A percentile compares a stretch with the other conserved stretches of the same genome.
These are phyloP conservation scores for Penicillium concentricum DNA, from an alignment of 2,329 filamentous ascomycete genomes.

Conservation along the genomic window DNA sequence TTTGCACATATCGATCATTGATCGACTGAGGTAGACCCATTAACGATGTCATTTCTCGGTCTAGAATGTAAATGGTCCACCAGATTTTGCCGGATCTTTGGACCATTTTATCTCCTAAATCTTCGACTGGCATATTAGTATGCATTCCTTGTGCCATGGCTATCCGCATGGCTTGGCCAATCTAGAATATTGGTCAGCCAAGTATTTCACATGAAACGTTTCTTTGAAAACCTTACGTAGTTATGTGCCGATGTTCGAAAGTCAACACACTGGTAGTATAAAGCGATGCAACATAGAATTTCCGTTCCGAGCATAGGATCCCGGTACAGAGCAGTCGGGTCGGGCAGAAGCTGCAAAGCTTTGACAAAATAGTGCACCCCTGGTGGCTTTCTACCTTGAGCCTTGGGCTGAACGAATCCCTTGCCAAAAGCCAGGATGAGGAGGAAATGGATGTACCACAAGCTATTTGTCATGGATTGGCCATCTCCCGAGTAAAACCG, in stretches of 20 bases:
- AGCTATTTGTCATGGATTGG: conserved; percentile 23
- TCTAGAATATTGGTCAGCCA: conserved; percentile 43
- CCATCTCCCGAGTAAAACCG: conserved; percentile 41
- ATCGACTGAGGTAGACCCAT: conserved; percentile 55
- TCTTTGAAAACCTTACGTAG: conserved; percentile 45
- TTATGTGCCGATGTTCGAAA: conserved; percentile 51
- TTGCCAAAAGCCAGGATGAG: conserved; percentile 57
- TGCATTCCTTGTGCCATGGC: conserved; percentile 55
- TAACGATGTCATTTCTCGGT: conserved; percentile 55
- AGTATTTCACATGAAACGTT: conserved; percentile 45
- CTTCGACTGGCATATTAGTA: conserved; percentile 51
- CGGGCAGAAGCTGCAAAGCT: conserved; percentile 47
- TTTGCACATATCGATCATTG: conserved; percentile 53
- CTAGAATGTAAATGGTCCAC: conserved; percentile 58
- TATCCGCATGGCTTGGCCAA: conserved; percentile 56
- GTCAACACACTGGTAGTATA: conserved; percentile 55
- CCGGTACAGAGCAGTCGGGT: conserved; percentile 40
- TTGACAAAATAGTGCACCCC: conserved; percentile 49
- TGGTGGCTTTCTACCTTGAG: conserved; percentile 40
- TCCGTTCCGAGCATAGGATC: conserved; percentile 51
- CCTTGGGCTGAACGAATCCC: conserved; percentile 48
- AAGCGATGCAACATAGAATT: conserved; percentile 48
- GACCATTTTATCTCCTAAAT: conserved; percentile 46
- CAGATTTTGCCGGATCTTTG: conserved; percentile 54
- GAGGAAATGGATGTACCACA: conserved; percentile 56